Evolutionary conservation across 768 basidiomycete species (phyloP), one percentile per base, ranked within the genome.

Genomic region (Lepiota brunneoincarnata): DNA sequence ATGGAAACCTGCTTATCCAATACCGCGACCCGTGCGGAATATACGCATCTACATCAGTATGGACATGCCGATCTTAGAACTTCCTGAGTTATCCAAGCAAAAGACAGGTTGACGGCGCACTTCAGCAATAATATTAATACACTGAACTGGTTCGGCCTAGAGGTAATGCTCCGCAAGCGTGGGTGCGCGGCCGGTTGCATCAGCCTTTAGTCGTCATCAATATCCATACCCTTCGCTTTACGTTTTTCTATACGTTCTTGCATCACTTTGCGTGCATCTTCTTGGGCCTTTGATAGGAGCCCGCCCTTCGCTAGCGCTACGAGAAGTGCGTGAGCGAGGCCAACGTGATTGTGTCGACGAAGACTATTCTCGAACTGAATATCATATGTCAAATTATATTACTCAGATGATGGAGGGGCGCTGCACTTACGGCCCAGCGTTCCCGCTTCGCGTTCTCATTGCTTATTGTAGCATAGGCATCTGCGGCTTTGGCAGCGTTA

Each of bases 281-380:
- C 74, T 54, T 79, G 75, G 0, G 79, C 84, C 2, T 74, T 65
- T 18, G 79, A 73, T 26, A 93, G 72, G 56, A 75, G 78, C 2
- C 84, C 87, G 6, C 79, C 78, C 64, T 87, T 88, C 9, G 90
- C 91, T 18, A 95, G 75, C 10, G 82, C 84, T 17, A 81, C 67
- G n/a, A 91, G 69, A 28, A 94, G 72, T 0, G 82, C 84, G 64
- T 93, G 87, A 4, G 85, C 83, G 18, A 93, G 74, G 31, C 93
- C 90, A 43, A 93, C 78, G 66, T 93, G 89, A 61, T 95, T 96
- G 63, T 95, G 93, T 61, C 85, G 77, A 37, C 93, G 83, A 36
- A 93, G 75, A 58, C 87, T 86, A 71, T 95, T 94, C 71, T 94
- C 91, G 58, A 93, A 91, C 89, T 93, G 61, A 14, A 52, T 59